Percentiles rank a stretch among this genome's conserved stretches.
Evolutionary conservation across 345 rosid species (phyloP).

Genomic region (Euphorbia tirucalli): DNA sequence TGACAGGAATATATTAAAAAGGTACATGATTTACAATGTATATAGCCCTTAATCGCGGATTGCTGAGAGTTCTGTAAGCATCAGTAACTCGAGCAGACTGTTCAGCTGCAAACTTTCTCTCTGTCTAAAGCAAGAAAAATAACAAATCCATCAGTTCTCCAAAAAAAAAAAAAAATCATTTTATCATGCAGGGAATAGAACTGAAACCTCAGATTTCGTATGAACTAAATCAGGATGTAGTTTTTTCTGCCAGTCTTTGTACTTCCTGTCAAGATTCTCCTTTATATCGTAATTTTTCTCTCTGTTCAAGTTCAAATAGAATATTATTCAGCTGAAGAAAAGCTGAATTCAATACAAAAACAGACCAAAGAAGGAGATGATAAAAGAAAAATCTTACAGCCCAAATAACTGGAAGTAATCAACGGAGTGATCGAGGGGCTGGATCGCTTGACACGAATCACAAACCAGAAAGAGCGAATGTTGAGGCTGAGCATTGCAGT

Average conservation of each 20-base stretch:
- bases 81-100: slow-evolving; percentile 86
- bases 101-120: slow-evolving; percentile 76
- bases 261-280: slow-evolving; percentile 61
- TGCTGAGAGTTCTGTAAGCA: slow-evolving; percentile 66
- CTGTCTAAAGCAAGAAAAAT: slow-evolving; percentile 38
- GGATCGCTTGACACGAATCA: slow-evolving; percentile 63
- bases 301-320: slow-evolving; percentile 27
- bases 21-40: slow-evolving; percentile 59
- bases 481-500: slow-evolving; percentile 43
- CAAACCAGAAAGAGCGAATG: slow-evolving; percentile 60
- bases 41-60: slow-evolving; percentile 64
- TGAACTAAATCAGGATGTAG: slow-evolving; percentile 97
- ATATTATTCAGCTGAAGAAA: neutral
- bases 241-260: slow-evolving; percentile 90
- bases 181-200: neutral
- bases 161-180: slow-evolving; percentile 2
- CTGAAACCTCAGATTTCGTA: slow-evolving; percentile 75
- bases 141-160: neutral
- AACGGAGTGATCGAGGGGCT: slow-evolving; percentile 71
- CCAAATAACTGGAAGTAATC: slow-evolving; percentile 81
- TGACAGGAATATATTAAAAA: neutral
- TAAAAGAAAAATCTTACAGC: slow-evolving; percentile 40
- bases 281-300: slow-evolving; percentile 63
- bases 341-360: too few species aligned
- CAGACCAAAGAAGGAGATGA: too few species aligned